phyloP scores from a whole-genome alignment of 331 rosid species.

The Dryas integrifolia region DNA sequence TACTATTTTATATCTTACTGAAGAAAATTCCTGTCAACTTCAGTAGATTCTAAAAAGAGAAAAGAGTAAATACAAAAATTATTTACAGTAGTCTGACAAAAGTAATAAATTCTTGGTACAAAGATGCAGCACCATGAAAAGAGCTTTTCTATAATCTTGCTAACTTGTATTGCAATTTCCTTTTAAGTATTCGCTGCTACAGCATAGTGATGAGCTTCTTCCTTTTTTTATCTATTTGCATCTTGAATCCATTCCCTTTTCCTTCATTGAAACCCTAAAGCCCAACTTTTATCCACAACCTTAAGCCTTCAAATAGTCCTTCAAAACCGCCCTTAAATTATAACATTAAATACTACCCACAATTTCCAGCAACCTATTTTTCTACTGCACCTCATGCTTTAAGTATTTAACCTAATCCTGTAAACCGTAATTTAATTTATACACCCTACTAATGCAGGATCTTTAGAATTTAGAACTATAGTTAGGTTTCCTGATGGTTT shows the following conservation, averaged over 20 bases:
- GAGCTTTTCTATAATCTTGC: neutral
- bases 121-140: neutral
- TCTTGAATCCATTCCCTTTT: neutral
- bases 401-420: neutral
- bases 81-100: neutral
- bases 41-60: neutral
- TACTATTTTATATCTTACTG: neutral
- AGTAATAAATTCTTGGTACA: neutral
- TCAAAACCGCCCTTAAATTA: neutral
- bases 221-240: neutral
- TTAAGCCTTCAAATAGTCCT: neutral
- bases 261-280: neutral
- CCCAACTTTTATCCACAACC: neutral
- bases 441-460: neutral
- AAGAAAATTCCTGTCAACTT: neutral
- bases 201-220: neutral
- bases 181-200: neutral
- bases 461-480: neutral
- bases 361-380: neutral
- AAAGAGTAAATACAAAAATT: neutral
- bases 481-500: neutral
- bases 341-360: neutral
- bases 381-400: neutral
- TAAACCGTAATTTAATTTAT: neutral
- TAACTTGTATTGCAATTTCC: neutral